Evolutionary conservation across 352 stramenopile species (phyloP).

Genomic region (Phytophthora pinifolia): DNA sequence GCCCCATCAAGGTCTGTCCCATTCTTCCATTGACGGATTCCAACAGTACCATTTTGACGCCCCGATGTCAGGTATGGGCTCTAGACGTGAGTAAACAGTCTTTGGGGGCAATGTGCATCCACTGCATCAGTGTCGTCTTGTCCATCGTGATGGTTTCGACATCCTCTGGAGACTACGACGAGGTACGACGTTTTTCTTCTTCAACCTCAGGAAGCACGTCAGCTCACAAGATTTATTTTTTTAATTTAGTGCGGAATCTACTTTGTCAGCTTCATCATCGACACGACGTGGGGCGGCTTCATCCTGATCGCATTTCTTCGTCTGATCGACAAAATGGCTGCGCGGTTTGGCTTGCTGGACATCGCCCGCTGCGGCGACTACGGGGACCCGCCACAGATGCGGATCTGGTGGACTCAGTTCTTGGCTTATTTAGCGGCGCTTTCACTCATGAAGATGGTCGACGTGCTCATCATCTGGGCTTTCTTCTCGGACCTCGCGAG

Average conservation of each 20-base stretch:
- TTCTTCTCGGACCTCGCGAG: slow-evolving; percentile 49
- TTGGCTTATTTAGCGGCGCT: slow-evolving; percentile 44
- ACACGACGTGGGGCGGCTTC: slow-evolving; percentile 57
- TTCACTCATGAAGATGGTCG: slow-evolving; percentile 54
- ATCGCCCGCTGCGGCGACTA: slow-evolving; percentile 69
- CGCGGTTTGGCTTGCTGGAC: slow-evolving; percentile 31
- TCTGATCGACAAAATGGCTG: slow-evolving; percentile 40
- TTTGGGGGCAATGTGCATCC: slow-evolving; percentile 55
- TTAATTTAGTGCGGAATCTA: slow-evolving; percentile 62
- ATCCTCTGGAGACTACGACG: slow-evolving; percentile 44
- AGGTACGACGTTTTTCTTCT: slow-evolving; percentile 29
- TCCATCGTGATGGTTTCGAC: slow-evolving; percentile 57
- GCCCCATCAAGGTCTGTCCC: slow-evolving; percentile 43
- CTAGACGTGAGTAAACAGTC: slow-evolving; percentile 76
- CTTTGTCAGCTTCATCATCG: slow-evolving; percentile 70
- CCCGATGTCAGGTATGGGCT: slow-evolving; percentile 52
- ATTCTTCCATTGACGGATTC: neutral
- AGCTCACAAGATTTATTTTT: no score
- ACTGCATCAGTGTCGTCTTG: slow-evolving; percentile 62
- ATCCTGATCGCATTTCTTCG: slow-evolving; percentile 52
- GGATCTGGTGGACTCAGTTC: slow-evolving; percentile 61
- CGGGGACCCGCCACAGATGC: slow-evolving; percentile 56
- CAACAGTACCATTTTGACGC: neutral
- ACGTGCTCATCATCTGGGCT: slow-evolving; percentile 39
- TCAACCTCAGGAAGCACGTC: no score